Conservation (phyloP, 2,329 filamentous ascomycete species). For the Tolypocladium cylindrosporum region DNA sequence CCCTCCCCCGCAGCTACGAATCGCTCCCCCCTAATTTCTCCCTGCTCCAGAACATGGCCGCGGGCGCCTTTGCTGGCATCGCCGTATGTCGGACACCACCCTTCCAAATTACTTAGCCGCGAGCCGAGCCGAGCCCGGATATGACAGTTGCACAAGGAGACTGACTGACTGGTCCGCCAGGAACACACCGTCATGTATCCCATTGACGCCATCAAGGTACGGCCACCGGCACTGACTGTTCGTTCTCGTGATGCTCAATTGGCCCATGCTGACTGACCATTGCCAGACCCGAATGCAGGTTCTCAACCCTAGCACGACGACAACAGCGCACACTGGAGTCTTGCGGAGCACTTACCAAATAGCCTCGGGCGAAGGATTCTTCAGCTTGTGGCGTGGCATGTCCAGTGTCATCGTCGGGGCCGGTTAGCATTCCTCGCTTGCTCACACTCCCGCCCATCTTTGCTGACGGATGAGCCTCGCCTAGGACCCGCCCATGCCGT, state of each 20-base stretch:
- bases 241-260: neutral
- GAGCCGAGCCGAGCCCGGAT: neutral
- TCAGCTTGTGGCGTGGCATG: constrained; percentile 92
- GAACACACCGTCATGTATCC: constrained; percentile 99
- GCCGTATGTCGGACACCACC: constrained; percentile 49
- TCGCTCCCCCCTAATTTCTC: constrained; percentile 90
- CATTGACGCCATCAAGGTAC: constrained; percentile 92
- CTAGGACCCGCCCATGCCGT: constrained; percentile 91
- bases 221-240: constrained; percentile 3
- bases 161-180: constrained; percentile 33
- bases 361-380: constrained; percentile 76
- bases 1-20: constrained; percentile 59
- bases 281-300: constrained; percentile 94
- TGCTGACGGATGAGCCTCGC: constrained; percentile 8
- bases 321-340: constrained; percentile 79
- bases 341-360: constrained; percentile 90
- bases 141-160: neutral
- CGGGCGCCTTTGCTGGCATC: constrained; percentile 93
- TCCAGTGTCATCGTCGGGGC: constrained; percentile 94
- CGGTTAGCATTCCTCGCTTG: constrained; percentile 44
- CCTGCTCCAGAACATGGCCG: constrained; percentile 86
- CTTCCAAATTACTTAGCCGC: neutral
- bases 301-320: constrained; percentile 69
- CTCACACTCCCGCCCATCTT: neutral
- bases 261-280: constrained; percentile 8